Base-by-base conservation (phyloP, 768 basidiomycete genomes). In the Candolleomyces eurysporus region DNA sequence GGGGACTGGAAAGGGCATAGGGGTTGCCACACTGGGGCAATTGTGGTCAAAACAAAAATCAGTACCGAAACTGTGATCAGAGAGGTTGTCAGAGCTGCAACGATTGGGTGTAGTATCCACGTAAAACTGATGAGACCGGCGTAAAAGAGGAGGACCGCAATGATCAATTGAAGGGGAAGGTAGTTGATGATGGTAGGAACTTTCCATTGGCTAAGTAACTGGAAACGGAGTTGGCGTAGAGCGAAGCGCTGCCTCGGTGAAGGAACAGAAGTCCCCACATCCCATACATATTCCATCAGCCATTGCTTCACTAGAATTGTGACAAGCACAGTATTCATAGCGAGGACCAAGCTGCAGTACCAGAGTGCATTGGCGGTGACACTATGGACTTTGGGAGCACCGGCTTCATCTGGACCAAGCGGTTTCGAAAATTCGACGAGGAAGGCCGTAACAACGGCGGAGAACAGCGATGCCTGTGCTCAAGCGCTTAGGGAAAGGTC, bases 381-480 rank as follows among this genome's bases (percentile, higher is more conserved):
- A 21, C 16, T 13, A 11, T 52, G 16, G 43, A 7, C 2, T 9
- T 31, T n/a, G 10, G n/a, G 22, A 11, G 21, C 7, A 31, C 1
- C 4, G 30, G 17, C 10, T n/a, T 59, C 31, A 14, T 59, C 58
- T 21, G 26, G 11, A 6, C 48, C 11, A 3, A 59, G 21, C 45
- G 21, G 48, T 26, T 50, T 9, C 14, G 57, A 45, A 3, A 53
- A 40, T 39, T 53, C 53, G 42, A 61, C 5, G 17, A 49, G 13
- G 54, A 45, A 61, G 16, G 50, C 60, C 19, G 60, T 39, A 4
- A 61, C 54, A 42, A 57, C 42, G n/a, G 54, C 60, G 16, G 54
- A 61, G 60, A 61, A 61, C 2, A 61, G 39, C 17, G 39, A 36
- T 2, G 60, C 53, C 60, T 61, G 22, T 16, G 6, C 11, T 11